phyloP scores from a whole-genome alignment of 768 basidiomycete species.

The Rossbeevera mucosa region DNA sequence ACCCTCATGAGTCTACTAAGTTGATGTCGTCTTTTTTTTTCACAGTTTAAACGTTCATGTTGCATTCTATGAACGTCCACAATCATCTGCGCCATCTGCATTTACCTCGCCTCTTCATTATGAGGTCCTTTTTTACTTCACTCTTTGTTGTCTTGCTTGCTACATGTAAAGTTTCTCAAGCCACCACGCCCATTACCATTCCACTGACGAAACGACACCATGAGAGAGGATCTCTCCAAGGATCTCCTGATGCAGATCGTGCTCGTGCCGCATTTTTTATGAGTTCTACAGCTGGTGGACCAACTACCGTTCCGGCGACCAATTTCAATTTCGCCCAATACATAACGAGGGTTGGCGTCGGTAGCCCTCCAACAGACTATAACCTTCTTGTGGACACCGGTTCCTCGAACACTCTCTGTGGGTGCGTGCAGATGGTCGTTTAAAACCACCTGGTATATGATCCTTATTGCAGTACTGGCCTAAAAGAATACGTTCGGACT shows the following conservation, averaged over 20 bases:
- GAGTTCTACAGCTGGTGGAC: background rate
- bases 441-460: background rate
- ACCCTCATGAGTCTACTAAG: background rate
- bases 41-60: background rate
- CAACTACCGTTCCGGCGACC: background rate
- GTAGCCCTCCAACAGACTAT: slow-evolving; percentile 25
- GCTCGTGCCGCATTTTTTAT: slow-evolving; percentile 9
- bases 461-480: slow-evolving; percentile 16
- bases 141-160: slow-evolving; percentile 7
- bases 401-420: slow-evolving; percentile 28
- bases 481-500: slow-evolving; percentile 14
- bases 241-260: slow-evolving; percentile 15
- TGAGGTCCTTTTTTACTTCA: slow-evolving; percentile 8
- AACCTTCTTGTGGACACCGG: slow-evolving; percentile 31
- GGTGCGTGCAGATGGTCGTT: background rate
- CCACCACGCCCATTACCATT: background rate
- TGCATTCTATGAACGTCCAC: background rate
- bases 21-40: background rate
- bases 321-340: slow-evolving; percentile 5
- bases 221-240: slow-evolving; percentile 11
- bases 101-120: background rate
- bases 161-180: background rate
- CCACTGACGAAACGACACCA: slow-evolving; percentile 13
- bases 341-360: slow-evolving; percentile 23
- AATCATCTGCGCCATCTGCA: background rate